Percentiles rank a stretch among this genome's conserved stretches.
Conservation (phyloP, 2,329 filamentous ascomycete genomes). For the Pyrenophora teres region DNA sequence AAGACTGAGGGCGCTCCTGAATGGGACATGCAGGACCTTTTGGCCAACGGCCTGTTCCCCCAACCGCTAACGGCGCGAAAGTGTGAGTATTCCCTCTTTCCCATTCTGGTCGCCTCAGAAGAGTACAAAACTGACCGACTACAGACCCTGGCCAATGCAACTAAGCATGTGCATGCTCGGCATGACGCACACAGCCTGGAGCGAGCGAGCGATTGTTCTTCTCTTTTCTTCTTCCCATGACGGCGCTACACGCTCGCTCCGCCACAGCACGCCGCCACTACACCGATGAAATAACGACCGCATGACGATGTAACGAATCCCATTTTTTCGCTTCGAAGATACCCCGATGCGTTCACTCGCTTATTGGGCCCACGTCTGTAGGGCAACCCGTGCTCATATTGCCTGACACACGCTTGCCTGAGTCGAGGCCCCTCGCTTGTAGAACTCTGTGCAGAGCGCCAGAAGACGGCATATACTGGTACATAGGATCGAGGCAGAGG, state of each 20-base stretch:
- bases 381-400: slow-evolving; percentile 1
- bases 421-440: background rate
- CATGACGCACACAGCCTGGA: background rate
- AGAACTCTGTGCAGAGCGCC: background rate
- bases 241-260: slow-evolving; percentile 24
- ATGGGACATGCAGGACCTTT: slow-evolving; percentile 55
- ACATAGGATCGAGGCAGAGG: background rate
- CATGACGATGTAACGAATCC: slow-evolving; percentile 22
- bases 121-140: slow-evolving; percentile 10
- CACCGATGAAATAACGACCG: slow-evolving; percentile 15
- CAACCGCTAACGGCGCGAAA: slow-evolving; percentile 48
- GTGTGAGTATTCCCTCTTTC: slow-evolving; percentile 37
- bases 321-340: slow-evolving; percentile 28
- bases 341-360: slow-evolving; percentile 32
- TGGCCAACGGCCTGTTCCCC: slow-evolving; percentile 55
- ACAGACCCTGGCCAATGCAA: slow-evolving; percentile 45
- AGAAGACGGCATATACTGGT: too few species aligned
- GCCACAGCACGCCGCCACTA: slow-evolving; percentile 1
- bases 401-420: background rate
- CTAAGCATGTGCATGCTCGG: slow-evolving; percentile 20
- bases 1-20: slow-evolving; percentile 56
- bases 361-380: slow-evolving; percentile 7
- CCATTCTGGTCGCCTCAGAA: background rate
- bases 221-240: slow-evolving; percentile 12
- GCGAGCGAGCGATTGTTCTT: slow-evolving; percentile 11